Evolutionary conservation across 2,329 filamentous ascomycete species (phyloP).

Genomic region (Colletotrichum eremochloae): DNA sequence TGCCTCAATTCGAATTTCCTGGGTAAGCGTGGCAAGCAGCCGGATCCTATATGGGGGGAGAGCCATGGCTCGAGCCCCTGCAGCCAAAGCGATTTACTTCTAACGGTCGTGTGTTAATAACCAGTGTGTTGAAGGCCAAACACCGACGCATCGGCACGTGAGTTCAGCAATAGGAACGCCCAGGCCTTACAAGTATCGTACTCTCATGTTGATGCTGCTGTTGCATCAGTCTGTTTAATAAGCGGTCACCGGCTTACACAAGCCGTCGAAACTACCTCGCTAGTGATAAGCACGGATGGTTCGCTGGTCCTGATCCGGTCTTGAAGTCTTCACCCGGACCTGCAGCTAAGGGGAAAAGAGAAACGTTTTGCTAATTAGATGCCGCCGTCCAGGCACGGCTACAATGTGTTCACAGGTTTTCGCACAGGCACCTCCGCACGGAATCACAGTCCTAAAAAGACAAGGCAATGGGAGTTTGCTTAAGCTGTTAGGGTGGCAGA

Average conservation of each 20-base stretch:
- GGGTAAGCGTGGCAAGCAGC: conserved; percentile 1
- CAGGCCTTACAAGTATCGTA: background rate
- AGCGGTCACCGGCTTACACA: conserved; percentile 7
- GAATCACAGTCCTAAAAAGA: background rate
- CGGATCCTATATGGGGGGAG: conserved; percentile 5
- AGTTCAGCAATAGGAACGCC: background rate
- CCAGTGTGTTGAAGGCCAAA: background rate
- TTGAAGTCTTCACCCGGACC: conserved; percentile 22
- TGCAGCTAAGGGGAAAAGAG: conserved; percentile 15
- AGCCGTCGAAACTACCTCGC: background rate
- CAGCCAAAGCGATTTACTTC: conserved; percentile 19
- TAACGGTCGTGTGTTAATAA: conserved; percentile 25
- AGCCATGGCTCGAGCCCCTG: conserved; percentile 26
- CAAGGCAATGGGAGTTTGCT: background rate
- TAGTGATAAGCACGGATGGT: background rate
- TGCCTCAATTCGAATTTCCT: background rate
- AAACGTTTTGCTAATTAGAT: conserved; percentile 1
- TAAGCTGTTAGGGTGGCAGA: background rate
- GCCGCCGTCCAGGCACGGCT: conserved; percentile 20
- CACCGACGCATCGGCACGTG: background rate
- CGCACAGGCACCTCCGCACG: background rate
- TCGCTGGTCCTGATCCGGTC: conserved; percentile 14
- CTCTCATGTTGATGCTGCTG: background rate
- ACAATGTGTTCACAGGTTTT: background rate
- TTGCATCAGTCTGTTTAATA: background rate